These are phyloP conservation scores for Trebouxiophyceae sp. DNA, from an alignment of 163 green algal genomes.

Conservation along the genomic window DNA sequence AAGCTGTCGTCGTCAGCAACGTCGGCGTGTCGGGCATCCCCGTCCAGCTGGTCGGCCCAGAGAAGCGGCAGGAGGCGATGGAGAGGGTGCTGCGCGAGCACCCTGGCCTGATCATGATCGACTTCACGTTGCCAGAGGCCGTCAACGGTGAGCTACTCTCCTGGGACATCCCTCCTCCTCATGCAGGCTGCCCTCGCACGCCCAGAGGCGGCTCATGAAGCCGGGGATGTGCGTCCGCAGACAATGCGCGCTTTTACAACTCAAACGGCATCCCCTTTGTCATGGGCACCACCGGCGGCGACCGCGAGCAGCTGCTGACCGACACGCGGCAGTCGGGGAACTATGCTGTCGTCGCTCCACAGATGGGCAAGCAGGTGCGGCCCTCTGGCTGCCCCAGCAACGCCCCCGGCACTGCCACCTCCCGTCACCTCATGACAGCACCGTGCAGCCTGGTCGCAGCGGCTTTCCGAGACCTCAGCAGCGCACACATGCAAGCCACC, in stretches of 20 bases:
- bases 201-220: no score
- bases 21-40: constrained; percentile 61
- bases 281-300: constrained; percentile 96
- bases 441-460: no score
- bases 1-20: constrained; percentile 45
- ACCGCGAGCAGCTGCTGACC: constrained; percentile 67
- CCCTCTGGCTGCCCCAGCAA: no score
- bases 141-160: constrained; percentile 85
- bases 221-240: no score
- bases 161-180: no score
- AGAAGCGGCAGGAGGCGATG: constrained; percentile 54
- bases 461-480: no score
- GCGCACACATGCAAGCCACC: no score
- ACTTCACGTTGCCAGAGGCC: constrained; percentile 84
- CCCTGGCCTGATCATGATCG: constrained; percentile 76
- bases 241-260: constrained; percentile 75
- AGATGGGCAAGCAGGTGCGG: constrained; percentile 99
- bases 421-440: no score
- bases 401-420: no score
- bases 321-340: constrained; percentile 47
- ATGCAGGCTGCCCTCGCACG: no score
- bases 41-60: constrained; percentile 61
- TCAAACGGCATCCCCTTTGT: constrained; percentile 83
- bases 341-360: constrained; percentile 93
- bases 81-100: constrained; percentile 51